Base-by-base conservation (phyloP, 2,329 filamentous ascomycete genomes). In the Trichoderma citrinoviride region DNA sequence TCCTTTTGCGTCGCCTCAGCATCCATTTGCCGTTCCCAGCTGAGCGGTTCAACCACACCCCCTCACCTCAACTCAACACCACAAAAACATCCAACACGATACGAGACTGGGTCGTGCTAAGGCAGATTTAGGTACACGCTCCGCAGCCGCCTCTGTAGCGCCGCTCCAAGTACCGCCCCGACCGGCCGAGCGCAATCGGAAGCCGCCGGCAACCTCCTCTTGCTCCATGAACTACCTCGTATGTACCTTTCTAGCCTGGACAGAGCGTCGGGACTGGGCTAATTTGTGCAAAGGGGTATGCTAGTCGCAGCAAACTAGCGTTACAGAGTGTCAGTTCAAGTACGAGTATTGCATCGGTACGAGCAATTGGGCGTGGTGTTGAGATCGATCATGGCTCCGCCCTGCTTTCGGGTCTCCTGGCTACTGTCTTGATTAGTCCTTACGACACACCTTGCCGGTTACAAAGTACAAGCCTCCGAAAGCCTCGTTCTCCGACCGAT, bases 21-120 rank as follows among this genome's bases (percentile, higher is more conserved):
- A 7, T 61, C 57, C 23, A 61, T 52, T 44, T 62, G 40, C 47
- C 60, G 40, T 21, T 62, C 60, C 60, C 60, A 52, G 40, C 60
- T 29, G 40, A 19, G 40, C 49, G 60, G 60, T 62, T 62, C 49
- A 21, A 14, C 12, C 60, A 19, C 60, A 62, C 60, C 49, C 57
- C 40, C 60, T 54, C 55, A 37, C 33, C 5, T 58, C 40, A 27
- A 40, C 27, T 44, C 25, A 29, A 46, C 27, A 23, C 33, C 33
- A 14, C 3, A 10, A 14, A 37, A 14, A 37, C 12, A 37, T 37
- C 12, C 3, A 14, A 37, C 33, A 37, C 33, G 33, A 37, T 37
- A 37, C 33, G 10, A 58, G 56, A 25, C 15, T 19, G 43, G 14
- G n/a, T 33, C 25, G 49, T 21, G 46, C 44, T 60, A 50, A 50